Evolutionary conservation across 805 yeast species (phyloP), one percentile per base, ranked within the genome.

Genomic region (Blastobotrys parvus): DNA sequence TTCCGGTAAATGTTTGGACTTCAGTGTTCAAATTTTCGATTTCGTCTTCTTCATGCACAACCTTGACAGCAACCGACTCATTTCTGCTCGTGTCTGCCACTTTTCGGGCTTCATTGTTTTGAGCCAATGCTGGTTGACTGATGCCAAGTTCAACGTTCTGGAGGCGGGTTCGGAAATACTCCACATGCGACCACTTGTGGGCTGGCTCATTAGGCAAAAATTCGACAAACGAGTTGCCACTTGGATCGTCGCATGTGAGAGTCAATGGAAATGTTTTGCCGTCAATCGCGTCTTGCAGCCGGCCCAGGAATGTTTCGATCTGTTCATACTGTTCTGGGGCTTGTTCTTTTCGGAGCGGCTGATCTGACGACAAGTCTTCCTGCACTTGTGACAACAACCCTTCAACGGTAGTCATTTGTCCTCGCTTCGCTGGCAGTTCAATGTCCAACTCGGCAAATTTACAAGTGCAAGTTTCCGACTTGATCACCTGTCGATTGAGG

Each of bases 191-290:
- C 96, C 96, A 90, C 63, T 89, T 87, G 63, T 86, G 94, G 30
- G 82, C 70, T 3, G 94, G 73, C 60, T 87, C 95, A 46, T 85
- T 89, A 16, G 96, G 96, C 46, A 75, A 64, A 61, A 73, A 86
- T 59, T 86, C 95, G 43, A 92, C 78, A 95, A 97, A 92, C 3
- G 97, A 90, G 68, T 92, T 92, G 13, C 98, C 98, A 1, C 96
- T 76, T 22, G 98, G 97, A 63, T 92, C 98, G 62, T 89, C 95
- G 8, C 87, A 67, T 19, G 73, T 70, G 39, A 90, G 73, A 0
- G 94, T 83, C 48, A 90, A 57, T 1, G 97, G 97, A 42, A 85
- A 63, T 16, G 76, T 72, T 42, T 74, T 75, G 45, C 87, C 90
- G n/a, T 72, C 70, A 20, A 86, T 67, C 42, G 72, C 75, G 4